Conservation (phyloP, 768 basidiomycete species). For the Mycena vulgaris region DNA sequence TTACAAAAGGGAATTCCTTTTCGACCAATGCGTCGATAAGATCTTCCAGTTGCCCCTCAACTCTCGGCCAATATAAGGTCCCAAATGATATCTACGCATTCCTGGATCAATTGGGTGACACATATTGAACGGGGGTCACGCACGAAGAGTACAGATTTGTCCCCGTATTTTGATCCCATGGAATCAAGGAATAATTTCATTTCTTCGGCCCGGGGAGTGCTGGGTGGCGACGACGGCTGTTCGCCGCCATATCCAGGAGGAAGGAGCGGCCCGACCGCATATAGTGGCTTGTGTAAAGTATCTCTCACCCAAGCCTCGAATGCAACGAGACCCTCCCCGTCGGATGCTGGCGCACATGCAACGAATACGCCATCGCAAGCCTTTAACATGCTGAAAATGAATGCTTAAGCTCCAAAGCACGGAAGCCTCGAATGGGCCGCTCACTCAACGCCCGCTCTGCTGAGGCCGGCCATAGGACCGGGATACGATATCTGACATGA, state of each 20-base stretch:
- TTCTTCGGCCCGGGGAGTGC: neutral
- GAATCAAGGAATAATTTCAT: conserved; percentile 1
- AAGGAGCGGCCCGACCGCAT: conserved; percentile 12
- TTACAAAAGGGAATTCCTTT: conserved; percentile 16
- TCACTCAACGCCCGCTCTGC: neutral
- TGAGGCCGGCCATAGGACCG: neutral
- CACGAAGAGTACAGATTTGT: conserved; percentile 15
- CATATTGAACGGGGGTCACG: neutral
- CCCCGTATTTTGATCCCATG: conserved; percentile 6
- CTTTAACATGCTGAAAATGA: conserved; percentile 11
- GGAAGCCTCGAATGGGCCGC: neutral
- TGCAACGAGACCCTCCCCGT: neutral
- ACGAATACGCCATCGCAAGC: conserved; percentile 13
- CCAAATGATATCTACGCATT: conserved; percentile 17
- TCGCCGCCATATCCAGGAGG: conserved; percentile 5
- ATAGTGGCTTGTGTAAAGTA: conserved; percentile 1
- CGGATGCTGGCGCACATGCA: neutral
- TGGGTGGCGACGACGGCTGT: neutral
- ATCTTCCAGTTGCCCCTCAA: neutral
- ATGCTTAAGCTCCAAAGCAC: neutral
- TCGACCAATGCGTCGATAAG: conserved; percentile 7
- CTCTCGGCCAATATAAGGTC: conserved; percentile 6
- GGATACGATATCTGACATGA: neutral
- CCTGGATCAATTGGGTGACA: neutral
- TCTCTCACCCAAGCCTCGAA: neutral